phyloP scores from a whole-genome alignment of 1,284 basidiomycete species.

The Vanrija pseudolonga region DNA sequence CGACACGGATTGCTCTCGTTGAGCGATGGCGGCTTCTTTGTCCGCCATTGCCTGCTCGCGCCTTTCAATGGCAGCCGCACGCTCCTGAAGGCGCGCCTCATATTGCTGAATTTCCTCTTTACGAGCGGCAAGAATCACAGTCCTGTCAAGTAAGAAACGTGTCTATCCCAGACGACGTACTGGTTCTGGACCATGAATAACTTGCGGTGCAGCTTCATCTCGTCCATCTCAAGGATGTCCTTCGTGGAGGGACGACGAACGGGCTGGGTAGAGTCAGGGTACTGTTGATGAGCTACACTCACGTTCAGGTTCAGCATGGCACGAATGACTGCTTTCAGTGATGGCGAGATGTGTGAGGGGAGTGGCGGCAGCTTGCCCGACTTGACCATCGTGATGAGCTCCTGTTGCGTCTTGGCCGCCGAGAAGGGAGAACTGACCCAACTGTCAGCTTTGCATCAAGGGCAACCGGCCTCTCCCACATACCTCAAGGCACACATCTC shows the following conservation, averaged over 20 bases:
- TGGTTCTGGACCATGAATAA: conserved; percentile 47
- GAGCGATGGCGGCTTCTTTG: conserved; percentile 40
- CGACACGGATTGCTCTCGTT: conserved; percentile 13
- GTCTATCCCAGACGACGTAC: conserved; percentile 48
- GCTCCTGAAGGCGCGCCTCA: conserved; percentile 32
- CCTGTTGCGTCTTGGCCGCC: conserved; percentile 44
- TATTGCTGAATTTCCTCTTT: conserved; percentile 56
- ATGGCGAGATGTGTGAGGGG: conserved; percentile 37
- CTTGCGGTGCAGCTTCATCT: conserved; percentile 48
- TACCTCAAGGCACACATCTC: conserved; percentile 85
- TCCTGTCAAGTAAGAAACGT: conserved; percentile 13
- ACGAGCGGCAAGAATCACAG: conserved; percentile 31
- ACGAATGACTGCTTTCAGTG: conserved; percentile 37
- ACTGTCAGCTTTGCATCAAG: neutral
- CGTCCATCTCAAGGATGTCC: conserved; percentile 46
- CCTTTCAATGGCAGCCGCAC: conserved; percentile 16
- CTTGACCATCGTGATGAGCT: conserved; percentile 46
- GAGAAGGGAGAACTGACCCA: conserved; percentile 44
- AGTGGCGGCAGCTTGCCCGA: conserved; percentile 43
- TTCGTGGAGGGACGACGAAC: conserved; percentile 41
- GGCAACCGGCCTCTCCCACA: conserved; percentile 20
- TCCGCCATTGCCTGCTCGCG: conserved; percentile 37
- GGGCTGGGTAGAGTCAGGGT: conserved; percentile 25
- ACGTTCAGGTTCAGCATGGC: conserved; percentile 48
- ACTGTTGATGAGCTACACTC: conserved; percentile 2